A percentile compares a stretch with the other conserved stretches of the same genome.
Conservation (phyloP, 129 eudicot genomes). For the Chrysanthemum lavandulifolium region DNA sequence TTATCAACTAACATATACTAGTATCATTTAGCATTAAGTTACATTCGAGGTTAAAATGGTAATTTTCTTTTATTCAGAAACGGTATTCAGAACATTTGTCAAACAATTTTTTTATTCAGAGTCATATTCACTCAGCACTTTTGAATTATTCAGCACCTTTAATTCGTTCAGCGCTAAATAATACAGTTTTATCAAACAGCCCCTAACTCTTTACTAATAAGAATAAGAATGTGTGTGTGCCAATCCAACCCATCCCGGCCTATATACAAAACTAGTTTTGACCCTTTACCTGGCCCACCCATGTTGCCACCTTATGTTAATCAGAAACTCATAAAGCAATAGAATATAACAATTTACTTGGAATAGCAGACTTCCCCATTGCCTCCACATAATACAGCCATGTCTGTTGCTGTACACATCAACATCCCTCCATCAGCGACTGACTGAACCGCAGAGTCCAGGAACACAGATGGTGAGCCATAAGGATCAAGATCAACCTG, state of each 20-base stretch:
- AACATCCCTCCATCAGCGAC: slow-evolving; percentile 94
- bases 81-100: too few relatives aligned
- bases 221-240: not conserved
- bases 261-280: not conserved
- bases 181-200: too few relatives aligned
- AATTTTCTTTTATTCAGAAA: too few relatives aligned
- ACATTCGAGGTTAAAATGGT: too few relatives aligned
- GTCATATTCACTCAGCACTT: too few relatives aligned
- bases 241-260: not conserved
- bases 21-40: too few relatives aligned
- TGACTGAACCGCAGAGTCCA: slow-evolving; percentile 98
- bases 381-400: slow-evolving; percentile 98
- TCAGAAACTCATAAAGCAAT: not conserved
- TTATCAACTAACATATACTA: too few relatives aligned
- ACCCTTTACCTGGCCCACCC: not conserved
- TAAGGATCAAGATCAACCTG: slow-evolving; percentile 99
- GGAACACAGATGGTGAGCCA: slow-evolving; percentile 94
- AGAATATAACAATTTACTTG: slow-evolving; percentile 50
- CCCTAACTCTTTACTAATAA: not conserved
- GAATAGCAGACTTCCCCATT: slow-evolving; percentile 99
- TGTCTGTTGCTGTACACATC: slow-evolving; percentile 99
- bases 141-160: too few relatives aligned
- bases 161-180: too few relatives aligned
- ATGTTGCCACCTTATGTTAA: not conserved
- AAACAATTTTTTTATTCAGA: too few relatives aligned